A percentile compares a stretch with the other conserved stretches of the same genome.
phyloP scores from a whole-genome alignment of 495 filamentous ascomycete genomes.

The Lichina pygmaea region DNA sequence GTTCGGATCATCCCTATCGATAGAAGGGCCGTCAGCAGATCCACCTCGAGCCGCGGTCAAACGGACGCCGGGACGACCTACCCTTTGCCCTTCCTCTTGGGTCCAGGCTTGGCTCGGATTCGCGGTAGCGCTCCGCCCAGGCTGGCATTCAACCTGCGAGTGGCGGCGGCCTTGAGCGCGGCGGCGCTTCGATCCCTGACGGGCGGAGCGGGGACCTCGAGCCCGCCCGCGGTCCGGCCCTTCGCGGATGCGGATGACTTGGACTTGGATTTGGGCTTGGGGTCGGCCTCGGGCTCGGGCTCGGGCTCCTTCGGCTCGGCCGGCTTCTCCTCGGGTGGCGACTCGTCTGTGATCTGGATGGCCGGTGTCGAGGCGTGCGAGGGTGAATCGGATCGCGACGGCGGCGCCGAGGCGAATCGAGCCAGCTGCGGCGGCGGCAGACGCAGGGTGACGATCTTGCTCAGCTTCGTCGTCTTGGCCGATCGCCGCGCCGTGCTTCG shows the following conservation, averaged over 20 bases:
- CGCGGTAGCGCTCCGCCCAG: constrained; percentile 27
- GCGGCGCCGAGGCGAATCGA: neutral
- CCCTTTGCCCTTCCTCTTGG: constrained; percentile 86
- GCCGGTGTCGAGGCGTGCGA: neutral
- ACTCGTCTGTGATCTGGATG: neutral
- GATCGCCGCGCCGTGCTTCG: neutral
- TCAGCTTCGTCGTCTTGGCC: constrained; percentile 1
- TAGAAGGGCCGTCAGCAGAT: constrained; percentile 9
- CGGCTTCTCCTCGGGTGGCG: neutral
- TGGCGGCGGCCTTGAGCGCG: constrained; percentile 3
- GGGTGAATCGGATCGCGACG: neutral
- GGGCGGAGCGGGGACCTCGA: constrained; percentile 3
- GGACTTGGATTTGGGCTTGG: constrained; percentile 1
- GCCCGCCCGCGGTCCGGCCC: neutral
- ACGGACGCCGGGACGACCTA: constrained; percentile 22
- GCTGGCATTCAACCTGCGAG: too few relatives aligned
- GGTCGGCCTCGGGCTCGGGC: neutral
- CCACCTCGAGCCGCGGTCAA: neutral
- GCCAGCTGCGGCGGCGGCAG: constrained; percentile 2
- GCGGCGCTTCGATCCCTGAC: constrained; percentile 22
- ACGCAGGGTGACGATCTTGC: constrained; percentile 2
- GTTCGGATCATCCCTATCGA: constrained; percentile 3
- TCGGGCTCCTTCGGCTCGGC: neutral
- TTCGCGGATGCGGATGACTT: constrained; percentile 1
- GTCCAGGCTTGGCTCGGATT: constrained; percentile 62